These are phyloP conservation scores for Suillus subaureus DNA, from an alignment of 768 basidiomycete species.

Conservation along the genomic window DNA sequence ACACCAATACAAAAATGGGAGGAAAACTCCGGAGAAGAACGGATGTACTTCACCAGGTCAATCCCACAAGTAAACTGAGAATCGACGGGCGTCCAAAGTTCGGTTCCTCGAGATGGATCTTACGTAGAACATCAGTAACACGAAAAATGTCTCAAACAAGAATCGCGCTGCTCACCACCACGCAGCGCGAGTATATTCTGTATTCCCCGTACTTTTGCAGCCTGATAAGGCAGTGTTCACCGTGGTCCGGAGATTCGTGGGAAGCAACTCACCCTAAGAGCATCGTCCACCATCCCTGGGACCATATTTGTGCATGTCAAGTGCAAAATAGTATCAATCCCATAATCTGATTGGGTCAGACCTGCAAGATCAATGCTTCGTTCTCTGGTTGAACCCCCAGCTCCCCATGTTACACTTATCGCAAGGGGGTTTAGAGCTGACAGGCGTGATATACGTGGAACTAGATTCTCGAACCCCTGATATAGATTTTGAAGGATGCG, in stretches of 20 bases:
- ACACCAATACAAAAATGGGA: constrained; percentile 93
- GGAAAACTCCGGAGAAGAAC: constrained; percentile 72
- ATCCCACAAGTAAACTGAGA: constrained; percentile 80
- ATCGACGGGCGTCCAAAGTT: constrained; percentile 89
- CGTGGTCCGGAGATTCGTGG: constrained; percentile 6
- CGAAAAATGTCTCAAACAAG: constrained; percentile 1
- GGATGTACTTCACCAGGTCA: constrained; percentile 92
- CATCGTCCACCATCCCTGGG: constrained; percentile 81
- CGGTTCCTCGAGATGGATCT: constrained; percentile 95
- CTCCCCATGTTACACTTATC: constrained; percentile 96
- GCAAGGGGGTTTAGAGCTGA: constrained; percentile 78
- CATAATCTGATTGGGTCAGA: constrained; percentile 70
- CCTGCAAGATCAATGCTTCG: constrained; percentile 86
- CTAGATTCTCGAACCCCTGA: constrained; percentile 90
- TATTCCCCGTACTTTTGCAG: constrained; percentile 80
- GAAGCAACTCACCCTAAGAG: constrained; percentile 64
- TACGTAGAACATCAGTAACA: constrained; percentile 2
- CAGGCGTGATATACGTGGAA: constrained; percentile 84
- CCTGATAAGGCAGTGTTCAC: constrained; percentile 41
- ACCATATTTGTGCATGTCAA: constrained; percentile 98
- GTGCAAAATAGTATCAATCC: constrained; percentile 88
- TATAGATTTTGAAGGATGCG: constrained; percentile 10
- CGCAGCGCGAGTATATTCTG: constrained; percentile 90
- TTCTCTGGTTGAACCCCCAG: constrained; percentile 90
- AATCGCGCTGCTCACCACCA: constrained; percentile 60